Conservation (phyloP, 176 grass and related monocot species). For the Pontederia paniculata region DNA sequence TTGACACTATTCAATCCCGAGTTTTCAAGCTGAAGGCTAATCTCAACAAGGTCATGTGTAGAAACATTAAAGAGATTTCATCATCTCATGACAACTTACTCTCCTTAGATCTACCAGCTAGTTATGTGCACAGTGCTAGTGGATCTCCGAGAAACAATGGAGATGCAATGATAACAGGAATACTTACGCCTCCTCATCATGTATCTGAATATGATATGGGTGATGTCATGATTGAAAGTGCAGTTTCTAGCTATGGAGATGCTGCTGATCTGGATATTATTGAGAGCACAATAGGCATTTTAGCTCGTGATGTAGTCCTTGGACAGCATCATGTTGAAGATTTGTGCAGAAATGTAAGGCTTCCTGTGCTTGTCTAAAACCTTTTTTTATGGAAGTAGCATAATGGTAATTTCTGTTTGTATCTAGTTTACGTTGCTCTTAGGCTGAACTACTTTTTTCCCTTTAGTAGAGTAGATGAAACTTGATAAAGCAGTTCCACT, state of each 20-base stretch:
- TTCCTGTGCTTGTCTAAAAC: neutral
- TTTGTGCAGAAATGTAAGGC: conserved; percentile 35
- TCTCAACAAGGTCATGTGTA: conserved; percentile 40
- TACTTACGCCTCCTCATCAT: conserved; percentile 26
- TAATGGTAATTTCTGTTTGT: no score
- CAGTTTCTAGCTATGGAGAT: conserved; percentile 70
- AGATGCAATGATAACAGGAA: conserved; percentile 10
- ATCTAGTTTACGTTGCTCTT: no score
- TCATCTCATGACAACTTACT: conserved; percentile 26
- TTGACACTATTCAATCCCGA: conserved; percentile 55
- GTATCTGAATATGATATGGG: conserved; percentile 54
- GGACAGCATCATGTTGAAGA: conserved; percentile 37
- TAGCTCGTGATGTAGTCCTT: conserved; percentile 28
- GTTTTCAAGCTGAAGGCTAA: conserved; percentile 45
- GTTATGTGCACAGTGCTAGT: conserved; percentile 46
- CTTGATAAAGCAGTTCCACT: no score
- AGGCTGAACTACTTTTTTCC: no score
- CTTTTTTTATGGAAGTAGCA: no score
- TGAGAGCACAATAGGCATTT: conserved; percentile 47
- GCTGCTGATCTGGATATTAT: conserved; percentile 62
- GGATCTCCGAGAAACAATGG: conserved; percentile 51
- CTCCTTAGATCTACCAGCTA: conserved; percentile 5
- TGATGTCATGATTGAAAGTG: conserved; percentile 55
- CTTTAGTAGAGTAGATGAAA: no score
- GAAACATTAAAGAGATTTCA: conserved; percentile 33